These are phyloP conservation scores for Lactarius quietus DNA, from an alignment of 768 basidiomycete genomes.

Conservation along the genomic window DNA sequence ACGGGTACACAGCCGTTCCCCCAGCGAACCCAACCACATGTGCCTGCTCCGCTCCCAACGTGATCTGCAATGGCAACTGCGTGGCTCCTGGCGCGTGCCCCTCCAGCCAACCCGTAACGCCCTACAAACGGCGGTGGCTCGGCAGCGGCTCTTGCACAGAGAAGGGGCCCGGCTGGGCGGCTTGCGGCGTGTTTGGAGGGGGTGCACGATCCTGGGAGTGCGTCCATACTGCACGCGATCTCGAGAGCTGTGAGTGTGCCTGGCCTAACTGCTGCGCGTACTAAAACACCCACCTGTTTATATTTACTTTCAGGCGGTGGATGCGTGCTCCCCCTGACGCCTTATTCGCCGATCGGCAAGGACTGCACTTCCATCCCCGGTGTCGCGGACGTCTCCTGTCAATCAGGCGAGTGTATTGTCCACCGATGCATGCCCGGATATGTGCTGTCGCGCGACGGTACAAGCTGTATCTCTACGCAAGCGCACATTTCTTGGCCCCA, in stretches of 20 bases:
- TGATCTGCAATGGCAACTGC: constrained; percentile 49
- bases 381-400: constrained; percentile 48
- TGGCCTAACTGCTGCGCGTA: not conserved
- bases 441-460: constrained; percentile 23
- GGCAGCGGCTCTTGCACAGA: constrained; percentile 32
- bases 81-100: constrained; percentile 26
- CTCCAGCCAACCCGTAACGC: constrained; percentile 30
- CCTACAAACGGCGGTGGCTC: constrained; percentile 28
- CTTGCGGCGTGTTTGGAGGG: constrained; percentile 44
- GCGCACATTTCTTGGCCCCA: not conserved
- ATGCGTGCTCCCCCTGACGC: constrained; percentile 37
- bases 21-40: constrained; percentile 38
- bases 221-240: constrained; percentile 43
- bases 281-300: not conserved
- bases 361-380: constrained; percentile 50
- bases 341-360: constrained; percentile 34
- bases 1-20: constrained; percentile 39
- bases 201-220: constrained; percentile 45
- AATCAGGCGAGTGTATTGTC: constrained; percentile 42
- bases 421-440: constrained; percentile 46
- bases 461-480: constrained; percentile 22
- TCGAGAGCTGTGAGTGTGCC: constrained; percentile 49
- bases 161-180: constrained; percentile 33
- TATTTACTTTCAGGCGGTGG: constrained; percentile 43
- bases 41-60: constrained; percentile 40